Percentiles rank a stretch among this genome's conserved stretches.
Conservation (phyloP, 208 protist species). For the Trypanosoma cruzi region DNA sequence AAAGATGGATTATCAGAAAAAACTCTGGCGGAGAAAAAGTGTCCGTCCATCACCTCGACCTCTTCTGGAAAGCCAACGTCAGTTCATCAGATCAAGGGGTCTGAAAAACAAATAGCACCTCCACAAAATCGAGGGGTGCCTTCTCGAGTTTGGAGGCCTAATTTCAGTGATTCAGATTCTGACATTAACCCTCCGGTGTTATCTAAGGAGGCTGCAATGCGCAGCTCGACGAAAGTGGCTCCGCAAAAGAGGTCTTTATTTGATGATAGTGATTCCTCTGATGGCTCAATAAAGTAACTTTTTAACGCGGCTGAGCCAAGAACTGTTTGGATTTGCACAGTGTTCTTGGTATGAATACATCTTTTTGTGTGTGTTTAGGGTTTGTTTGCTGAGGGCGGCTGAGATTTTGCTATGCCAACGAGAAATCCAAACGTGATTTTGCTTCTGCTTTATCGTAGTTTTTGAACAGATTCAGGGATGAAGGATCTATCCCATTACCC, state of each 20-base stretch:
- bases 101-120: slow-evolving; percentile 3
- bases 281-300: not conserved
- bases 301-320: too few relatives aligned
- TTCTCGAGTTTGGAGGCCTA: slow-evolving; percentile 3
- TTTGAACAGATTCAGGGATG: too few relatives aligned
- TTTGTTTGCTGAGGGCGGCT: too few relatives aligned
- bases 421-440: too few relatives aligned
- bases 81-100: not conserved
- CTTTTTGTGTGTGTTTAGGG: too few relatives aligned
- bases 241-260: slow-evolving; percentile 16
- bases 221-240: not conserved
- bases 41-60: too few relatives aligned
- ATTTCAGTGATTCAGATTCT: slow-evolving; percentile 15
- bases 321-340: too few relatives aligned
- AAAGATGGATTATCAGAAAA: not conserved
- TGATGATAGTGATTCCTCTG: slow-evolving; percentile 23
- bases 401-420: too few relatives aligned
- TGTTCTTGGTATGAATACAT: too few relatives aligned
- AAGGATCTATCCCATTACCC: too few relatives aligned
- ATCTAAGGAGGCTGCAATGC: not conserved
- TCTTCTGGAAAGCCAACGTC: not conserved
- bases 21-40: not conserved
- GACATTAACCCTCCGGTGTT: not conserved
- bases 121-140: slow-evolving; percentile 2
- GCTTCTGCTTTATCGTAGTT: too few relatives aligned